These are phyloP conservation scores for Hypoxylon lienhwacheense DNA, from an alignment of 495 filamentous ascomycete genomes.

Conservation along the genomic window DNA sequence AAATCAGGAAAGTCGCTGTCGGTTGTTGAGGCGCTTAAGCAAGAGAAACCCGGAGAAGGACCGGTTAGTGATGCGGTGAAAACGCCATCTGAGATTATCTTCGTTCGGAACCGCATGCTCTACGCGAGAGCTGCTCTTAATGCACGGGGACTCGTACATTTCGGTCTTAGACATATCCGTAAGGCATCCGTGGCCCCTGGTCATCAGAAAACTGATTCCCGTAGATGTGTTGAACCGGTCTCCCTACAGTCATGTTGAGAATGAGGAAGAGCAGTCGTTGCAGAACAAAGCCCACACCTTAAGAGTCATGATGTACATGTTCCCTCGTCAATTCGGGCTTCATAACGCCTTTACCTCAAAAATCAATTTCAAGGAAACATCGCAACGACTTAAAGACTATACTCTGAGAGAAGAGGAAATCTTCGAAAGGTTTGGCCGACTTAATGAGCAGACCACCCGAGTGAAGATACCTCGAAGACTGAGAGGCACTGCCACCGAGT, in stretches of 20 bases:
- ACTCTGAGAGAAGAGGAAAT: conserved; percentile 85
- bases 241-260: conserved; percentile 39
- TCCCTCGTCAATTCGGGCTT: conserved; percentile 85
- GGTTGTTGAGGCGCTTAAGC: conserved; percentile 36
- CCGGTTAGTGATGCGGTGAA: conserved; percentile 12
- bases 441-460: conserved; percentile 22
- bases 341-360: conserved; percentile 86
- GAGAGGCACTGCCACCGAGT: conserved; percentile 57
- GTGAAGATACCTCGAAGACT: conserved; percentile 74
- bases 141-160: conserved; percentile 63
- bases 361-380: conserved; percentile 63
- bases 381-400: conserved; percentile 77
- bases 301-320: conserved; percentile 88
- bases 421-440: conserved; percentile 38
- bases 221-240: conserved; percentile 85
- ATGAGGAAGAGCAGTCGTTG: conserved; percentile 6
- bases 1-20: conserved; percentile 39
- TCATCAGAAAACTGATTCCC: conserved; percentile 4
- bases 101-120: conserved; percentile 83
- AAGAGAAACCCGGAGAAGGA: conserved; percentile 19
- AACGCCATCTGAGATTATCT: conserved; percentile 64
- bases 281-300: conserved; percentile 58
- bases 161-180: conserved; percentile 83
- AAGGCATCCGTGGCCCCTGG: conserved; percentile 42
- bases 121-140: conserved; percentile 76